Evolutionary conservation across 441 rosid genomes (phyloP).

Genomic region (Adansonia madagascariensis): DNA sequence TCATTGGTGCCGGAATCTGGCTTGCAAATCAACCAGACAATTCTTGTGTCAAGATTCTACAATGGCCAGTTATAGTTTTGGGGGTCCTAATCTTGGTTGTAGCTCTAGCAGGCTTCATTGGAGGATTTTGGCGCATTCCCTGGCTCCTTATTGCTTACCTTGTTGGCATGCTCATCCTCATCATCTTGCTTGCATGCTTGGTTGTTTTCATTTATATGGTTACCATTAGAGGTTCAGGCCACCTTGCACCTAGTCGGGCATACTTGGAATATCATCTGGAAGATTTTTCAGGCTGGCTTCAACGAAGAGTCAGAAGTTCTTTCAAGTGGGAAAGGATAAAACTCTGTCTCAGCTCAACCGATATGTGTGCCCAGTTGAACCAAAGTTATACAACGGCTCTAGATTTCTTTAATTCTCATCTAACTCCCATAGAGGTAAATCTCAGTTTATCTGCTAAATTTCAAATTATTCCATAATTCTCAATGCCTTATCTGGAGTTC

Average conservation of each 20-base stretch:
- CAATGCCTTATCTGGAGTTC: no score
- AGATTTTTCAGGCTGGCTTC: conserved; percentile 74
- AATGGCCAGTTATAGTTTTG: conserved; percentile 82
- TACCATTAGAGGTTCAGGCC: conserved; percentile 75
- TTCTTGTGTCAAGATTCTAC: conserved; percentile 55
- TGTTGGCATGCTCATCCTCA: conserved; percentile 69
- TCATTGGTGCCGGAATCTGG: conserved; percentile 87
- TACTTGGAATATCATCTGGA: conserved; percentile 81
- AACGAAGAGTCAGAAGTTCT: conserved; percentile 65
- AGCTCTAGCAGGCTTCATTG: conserved; percentile 73
- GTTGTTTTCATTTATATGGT: conserved; percentile 80
- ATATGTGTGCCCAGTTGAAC: conserved; percentile 64
- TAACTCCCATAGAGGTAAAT: conserved; percentile 74
- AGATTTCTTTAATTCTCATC: conserved; percentile 82
- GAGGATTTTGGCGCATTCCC: conserved; percentile 82
- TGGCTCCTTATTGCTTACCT: conserved; percentile 73
- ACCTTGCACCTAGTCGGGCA: conserved; percentile 64
- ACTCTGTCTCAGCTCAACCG: conserved; percentile 62
- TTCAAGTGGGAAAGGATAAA: conserved; percentile 84
- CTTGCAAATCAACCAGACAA: conserved; percentile 45
- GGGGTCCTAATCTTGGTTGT: conserved; percentile 69
- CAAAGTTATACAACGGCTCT: conserved; percentile 74
- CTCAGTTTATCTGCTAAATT: neutral
- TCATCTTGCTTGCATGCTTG: conserved; percentile 59
- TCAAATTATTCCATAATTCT: neutral